phyloP scores from a whole-genome alignment of 805 yeast species.

The Cyberlindnera nakhonratchasimensis region DNA sequence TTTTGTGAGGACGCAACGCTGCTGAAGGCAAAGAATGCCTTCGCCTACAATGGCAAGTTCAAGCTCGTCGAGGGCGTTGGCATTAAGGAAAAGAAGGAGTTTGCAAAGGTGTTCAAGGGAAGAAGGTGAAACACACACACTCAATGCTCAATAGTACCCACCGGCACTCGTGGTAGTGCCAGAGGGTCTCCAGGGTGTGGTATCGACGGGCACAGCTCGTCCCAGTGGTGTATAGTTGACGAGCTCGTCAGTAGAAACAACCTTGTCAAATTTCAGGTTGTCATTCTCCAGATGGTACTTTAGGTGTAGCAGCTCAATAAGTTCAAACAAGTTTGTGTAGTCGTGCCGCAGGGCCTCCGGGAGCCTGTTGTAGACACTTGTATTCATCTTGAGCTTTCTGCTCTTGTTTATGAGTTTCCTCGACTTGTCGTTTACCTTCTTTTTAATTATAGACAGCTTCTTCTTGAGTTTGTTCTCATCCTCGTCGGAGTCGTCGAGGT shows the following conservation, averaged over 20 bases:
- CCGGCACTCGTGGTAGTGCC: neutral
- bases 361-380: conserved; percentile 10
- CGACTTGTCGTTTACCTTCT: conserved; percentile 13
- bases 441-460: conserved; percentile 18
- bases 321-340: conserved; percentile 38
- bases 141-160: conserved; percentile 10
- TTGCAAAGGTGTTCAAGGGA: conserved; percentile 34
- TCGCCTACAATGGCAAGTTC: conserved; percentile 46
- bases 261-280: conserved; percentile 24
- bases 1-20: conserved; percentile 23
- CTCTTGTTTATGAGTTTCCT: conserved; percentile 3
- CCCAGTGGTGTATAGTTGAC: conserved; percentile 23
- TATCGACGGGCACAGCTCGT: conserved; percentile 23
- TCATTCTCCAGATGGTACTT: conserved; percentile 43
- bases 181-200: conserved; percentile 20
- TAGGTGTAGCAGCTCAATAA: conserved; percentile 36
- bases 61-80: conserved; percentile 43
- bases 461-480: conserved; percentile 16
- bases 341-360: conserved; percentile 29
- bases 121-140: conserved; percentile 19
- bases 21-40: conserved; percentile 27
- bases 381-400: conserved; percentile 5
- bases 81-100: conserved; percentile 41
- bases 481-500: conserved; percentile 4
- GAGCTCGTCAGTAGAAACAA: conserved; percentile 11